Conservation (phyloP, 495 filamentous ascomycete genomes). For the Aspergillus carlsbadensis region DNA sequence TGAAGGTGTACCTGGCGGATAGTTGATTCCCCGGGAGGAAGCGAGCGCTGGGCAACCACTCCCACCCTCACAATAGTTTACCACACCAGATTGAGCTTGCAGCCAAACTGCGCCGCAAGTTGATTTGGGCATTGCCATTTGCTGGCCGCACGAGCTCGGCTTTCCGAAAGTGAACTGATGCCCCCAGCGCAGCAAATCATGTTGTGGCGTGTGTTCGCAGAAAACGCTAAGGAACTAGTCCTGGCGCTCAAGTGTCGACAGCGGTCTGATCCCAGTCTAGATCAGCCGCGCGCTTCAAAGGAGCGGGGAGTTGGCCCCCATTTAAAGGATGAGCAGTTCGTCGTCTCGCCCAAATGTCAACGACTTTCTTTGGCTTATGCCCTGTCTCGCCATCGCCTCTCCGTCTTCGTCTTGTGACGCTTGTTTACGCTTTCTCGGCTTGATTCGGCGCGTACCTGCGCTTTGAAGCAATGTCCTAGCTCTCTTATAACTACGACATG, state of each 20-base stretch:
- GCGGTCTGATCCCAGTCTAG: constrained; percentile 7
- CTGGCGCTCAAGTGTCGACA: constrained; percentile 1
- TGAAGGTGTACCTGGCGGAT: too few relatives aligned
- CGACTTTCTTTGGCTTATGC: neutral
- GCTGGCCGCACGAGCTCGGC: neutral
- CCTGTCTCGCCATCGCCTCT: neutral
- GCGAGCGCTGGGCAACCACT: too few relatives aligned
- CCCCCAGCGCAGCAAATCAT: neutral
- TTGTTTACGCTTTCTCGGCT: neutral
- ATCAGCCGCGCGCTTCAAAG: constrained; percentile 14
- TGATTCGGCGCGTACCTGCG: neutral
- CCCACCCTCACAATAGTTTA: too few relatives aligned
- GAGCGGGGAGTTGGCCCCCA: neutral
- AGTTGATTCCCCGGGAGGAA: too few relatives aligned
- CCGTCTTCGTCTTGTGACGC: neutral
- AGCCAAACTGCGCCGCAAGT: neutral
- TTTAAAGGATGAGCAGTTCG: neutral
- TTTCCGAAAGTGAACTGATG: neutral
- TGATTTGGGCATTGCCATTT: neutral
- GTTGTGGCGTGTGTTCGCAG: neutral
- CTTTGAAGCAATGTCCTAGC: constrained; percentile 3
- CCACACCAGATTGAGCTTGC: neutral
- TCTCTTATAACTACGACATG: neutral
- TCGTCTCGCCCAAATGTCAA: neutral
- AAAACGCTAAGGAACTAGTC: neutral